Conservation (phyloP, 2,329 filamentous ascomycete genomes). For the Pestalotiopsis sp. region DNA sequence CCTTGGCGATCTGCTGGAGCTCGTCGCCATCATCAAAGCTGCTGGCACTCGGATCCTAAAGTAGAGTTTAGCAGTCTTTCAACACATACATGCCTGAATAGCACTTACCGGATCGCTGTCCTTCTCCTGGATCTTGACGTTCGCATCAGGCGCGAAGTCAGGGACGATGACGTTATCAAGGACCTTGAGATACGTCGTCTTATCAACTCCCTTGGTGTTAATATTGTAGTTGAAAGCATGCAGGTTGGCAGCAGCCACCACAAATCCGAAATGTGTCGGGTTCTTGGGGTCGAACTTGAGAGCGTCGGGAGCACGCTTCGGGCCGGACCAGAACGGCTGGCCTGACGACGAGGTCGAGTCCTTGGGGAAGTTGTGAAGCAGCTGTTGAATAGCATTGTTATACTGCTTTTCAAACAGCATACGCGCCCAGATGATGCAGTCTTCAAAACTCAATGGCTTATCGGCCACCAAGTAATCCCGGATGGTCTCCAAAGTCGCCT, state of each 20-base stretch:
- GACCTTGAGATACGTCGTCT: conserved; percentile 75
- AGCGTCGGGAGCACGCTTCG: conserved; percentile 92
- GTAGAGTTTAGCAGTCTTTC: conserved; percentile 18
- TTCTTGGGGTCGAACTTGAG: conserved; percentile 87
- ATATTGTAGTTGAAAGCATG: conserved; percentile 99
- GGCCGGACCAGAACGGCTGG: conserved; percentile 95
- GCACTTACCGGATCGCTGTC: conserved; percentile 81
- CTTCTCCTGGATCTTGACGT: conserved; percentile 94
- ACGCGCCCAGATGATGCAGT: conserved; percentile 95
- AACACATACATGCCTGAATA: neutral
- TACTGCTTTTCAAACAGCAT: conserved; percentile 95
- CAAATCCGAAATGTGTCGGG: conserved; percentile 83
- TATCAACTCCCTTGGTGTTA: conserved; percentile 75
- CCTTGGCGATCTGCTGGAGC: conserved; percentile 70
- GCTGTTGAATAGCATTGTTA: conserved; percentile 93
- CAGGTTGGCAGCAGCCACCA: conserved; percentile 86
- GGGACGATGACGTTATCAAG: conserved; percentile 93
- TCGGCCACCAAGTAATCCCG: conserved; percentile 89
- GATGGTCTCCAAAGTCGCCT: conserved; percentile 87
- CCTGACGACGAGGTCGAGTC: conserved; percentile 87
- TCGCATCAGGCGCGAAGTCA: conserved; percentile 87
- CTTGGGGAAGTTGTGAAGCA: conserved; percentile 96
- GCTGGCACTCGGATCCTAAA: conserved; percentile 77
- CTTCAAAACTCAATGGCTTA: conserved; percentile 89
- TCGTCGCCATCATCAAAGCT: conserved; percentile 75